These are phyloP conservation scores for Cutaneotrichosporon cavernicola DNA, from an alignment of 1,284 basidiomycete species.

Conservation along the genomic window DNA sequence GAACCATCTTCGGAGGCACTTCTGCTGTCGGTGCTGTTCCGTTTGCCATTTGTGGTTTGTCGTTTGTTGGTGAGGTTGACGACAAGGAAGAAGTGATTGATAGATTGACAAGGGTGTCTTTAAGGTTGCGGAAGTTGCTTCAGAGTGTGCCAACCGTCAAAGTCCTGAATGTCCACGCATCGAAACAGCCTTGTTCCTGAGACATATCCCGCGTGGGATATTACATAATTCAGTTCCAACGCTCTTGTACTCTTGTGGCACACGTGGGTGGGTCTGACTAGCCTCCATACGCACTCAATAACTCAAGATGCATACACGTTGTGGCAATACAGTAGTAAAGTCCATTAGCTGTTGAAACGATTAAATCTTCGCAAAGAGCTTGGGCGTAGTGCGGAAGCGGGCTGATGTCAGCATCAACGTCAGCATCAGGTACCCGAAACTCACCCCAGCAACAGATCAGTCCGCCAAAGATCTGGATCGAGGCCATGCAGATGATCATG, in stretches of 20 bases:
- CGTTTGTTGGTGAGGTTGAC: no score
- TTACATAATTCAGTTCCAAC: not conserved
- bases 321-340: not conserved
- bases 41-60: slow-evolving; percentile 7
- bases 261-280: no score
- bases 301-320: not conserved
- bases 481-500: slow-evolving; percentile 17
- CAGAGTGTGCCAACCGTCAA: no score
- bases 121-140: no score
- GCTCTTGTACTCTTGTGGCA: no score
- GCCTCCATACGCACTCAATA: no score
- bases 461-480: slow-evolving; percentile 16
- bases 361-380: slow-evolving; percentile 15
- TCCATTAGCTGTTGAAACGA: not conserved
- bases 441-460: slow-evolving; percentile 22
- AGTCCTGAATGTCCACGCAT: not conserved
- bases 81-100: no score
- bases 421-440: not conserved
- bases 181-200: not conserved
- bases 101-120: no score
- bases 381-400: slow-evolving; percentile 13
- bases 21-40: not conserved
- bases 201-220: not conserved
- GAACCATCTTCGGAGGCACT: not conserved
- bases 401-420: slow-evolving; percentile 10